Conservation (phyloP, 805 yeast species). For the Metschnikowia gruessii region DNA sequence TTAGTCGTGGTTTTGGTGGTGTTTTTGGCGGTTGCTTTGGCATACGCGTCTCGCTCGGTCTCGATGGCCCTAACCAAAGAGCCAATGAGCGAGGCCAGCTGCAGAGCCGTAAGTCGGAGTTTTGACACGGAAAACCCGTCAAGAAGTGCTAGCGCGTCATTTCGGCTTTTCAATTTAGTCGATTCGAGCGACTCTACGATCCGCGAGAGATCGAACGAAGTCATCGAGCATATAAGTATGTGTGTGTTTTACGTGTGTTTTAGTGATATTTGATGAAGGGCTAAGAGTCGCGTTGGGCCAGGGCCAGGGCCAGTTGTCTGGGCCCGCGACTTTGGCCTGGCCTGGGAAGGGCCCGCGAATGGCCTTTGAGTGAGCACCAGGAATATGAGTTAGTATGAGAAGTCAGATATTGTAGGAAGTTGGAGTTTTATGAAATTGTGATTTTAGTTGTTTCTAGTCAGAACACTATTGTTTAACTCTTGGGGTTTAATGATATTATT, state of each 20-base stretch:
- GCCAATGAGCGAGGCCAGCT: constrained; percentile 23
- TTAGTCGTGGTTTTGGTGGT: constrained; percentile 17
- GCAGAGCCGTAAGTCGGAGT: constrained; percentile 21
- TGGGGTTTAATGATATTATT: no score
- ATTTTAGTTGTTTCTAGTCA: no score
- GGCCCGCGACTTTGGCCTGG: no score
- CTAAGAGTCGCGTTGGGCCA: no score
- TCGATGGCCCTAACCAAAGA: constrained; percentile 30
- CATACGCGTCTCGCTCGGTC: constrained; percentile 35
- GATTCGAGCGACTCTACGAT: constrained; percentile 16
- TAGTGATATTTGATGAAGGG: no score
- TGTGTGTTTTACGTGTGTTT: not conserved
- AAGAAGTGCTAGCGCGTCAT: constrained; percentile 16
- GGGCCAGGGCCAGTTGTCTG: no score
- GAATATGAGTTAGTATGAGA: no score
- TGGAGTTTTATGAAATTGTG: no score
- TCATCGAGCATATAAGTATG: constrained; percentile 9
- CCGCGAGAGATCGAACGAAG: constrained; percentile 16
- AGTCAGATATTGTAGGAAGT: no score
- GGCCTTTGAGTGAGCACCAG: no score
- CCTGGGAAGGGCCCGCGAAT: no score
- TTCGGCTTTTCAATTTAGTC: constrained; percentile 14
- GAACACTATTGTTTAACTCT: no score
- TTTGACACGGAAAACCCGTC: constrained; percentile 14
- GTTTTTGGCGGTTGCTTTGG: constrained; percentile 7